Percentiles rank a stretch among this genome's conserved stretches.
phyloP scores from a whole-genome alignment of 225 moss, liverwort and hornwort genomes.

The Anthoceros angustus region DNA sequence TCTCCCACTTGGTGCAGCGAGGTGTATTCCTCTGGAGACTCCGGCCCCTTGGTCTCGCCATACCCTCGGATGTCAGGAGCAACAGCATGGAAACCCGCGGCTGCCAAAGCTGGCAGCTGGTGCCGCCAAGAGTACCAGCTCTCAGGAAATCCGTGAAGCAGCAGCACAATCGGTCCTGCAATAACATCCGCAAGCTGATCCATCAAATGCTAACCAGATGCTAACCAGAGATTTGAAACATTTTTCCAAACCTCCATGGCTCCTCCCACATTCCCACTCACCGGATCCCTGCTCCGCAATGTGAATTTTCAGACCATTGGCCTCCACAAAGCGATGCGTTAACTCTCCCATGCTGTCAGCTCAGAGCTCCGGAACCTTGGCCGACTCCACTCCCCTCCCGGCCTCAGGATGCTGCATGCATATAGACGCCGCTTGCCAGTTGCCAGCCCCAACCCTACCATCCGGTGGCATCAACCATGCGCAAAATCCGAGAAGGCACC shows the following conservation, averaged over 20 bases:
- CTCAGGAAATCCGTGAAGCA: slow-evolving; percentile 17
- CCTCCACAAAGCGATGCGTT: slow-evolving; percentile 5
- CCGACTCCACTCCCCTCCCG: too few relatives aligned
- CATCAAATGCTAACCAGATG: not conserved
- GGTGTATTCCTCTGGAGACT: slow-evolving; percentile 12
- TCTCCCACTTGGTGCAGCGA: slow-evolving; percentile 12
- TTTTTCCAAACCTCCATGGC: not conserved
- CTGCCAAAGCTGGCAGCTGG: slow-evolving; percentile 22
- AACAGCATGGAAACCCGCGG: slow-evolving; percentile 19
- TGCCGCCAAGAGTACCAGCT: slow-evolving; percentile 20
- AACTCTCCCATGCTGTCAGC: slow-evolving; percentile 4
- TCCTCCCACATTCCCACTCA: not conserved
- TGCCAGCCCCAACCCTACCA: too few relatives aligned
- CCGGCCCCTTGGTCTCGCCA: slow-evolving; percentile 13
- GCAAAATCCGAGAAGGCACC: too few relatives aligned
- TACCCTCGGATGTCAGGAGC: slow-evolving; percentile 18
- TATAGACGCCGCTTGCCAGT: too few relatives aligned
- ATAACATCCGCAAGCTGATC: not conserved
- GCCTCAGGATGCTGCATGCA: too few relatives aligned
- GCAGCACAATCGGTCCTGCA: not conserved
- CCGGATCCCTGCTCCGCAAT: slow-evolving; percentile 11
- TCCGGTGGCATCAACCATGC: too few relatives aligned
- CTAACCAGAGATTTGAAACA: not conserved
- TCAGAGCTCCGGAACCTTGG: too few relatives aligned
- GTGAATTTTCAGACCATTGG: slow-evolving; percentile 10